phyloP scores from a whole-genome alignment of 805 yeast genomes.

The Spathaspora boniae region DNA sequence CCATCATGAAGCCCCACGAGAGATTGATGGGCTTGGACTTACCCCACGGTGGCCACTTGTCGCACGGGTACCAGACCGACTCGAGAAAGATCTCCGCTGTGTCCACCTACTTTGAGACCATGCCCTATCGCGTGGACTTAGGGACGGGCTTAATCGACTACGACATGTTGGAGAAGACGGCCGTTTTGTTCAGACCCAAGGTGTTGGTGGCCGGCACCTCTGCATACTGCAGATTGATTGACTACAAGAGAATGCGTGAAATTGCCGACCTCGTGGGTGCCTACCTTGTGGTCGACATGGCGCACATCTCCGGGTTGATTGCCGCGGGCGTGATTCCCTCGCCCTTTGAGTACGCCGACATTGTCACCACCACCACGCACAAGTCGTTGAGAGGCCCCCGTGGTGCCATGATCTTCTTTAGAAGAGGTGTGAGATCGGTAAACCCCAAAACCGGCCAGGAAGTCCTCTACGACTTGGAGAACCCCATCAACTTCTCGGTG shows the following conservation, averaged over 20 bases:
- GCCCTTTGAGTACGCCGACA: conserved; percentile 91
- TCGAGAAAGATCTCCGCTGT: conserved; percentile 85
- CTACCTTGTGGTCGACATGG: conserved; percentile 91
- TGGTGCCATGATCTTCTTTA: conserved; percentile 96
- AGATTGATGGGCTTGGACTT: conserved; percentile 96
- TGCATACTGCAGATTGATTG: conserved; percentile 88
- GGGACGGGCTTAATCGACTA: conserved; percentile 90
- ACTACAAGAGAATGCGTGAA: conserved; percentile 84
- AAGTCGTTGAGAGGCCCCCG: conserved; percentile 98
- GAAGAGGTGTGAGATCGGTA: conserved; percentile 86
- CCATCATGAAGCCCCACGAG: conserved; percentile 84
- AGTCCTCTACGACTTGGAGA: conserved; percentile 81
- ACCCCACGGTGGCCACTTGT: conserved; percentile 97
- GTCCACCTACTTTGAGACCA: conserved; percentile 92
- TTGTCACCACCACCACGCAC: conserved; percentile 97
- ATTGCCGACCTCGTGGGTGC: conserved; percentile 94
- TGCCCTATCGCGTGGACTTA: conserved; percentile 92
- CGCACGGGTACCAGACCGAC: conserved; percentile 95
- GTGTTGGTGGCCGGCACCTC: conserved; percentile 95
- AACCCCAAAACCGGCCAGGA: conserved; percentile 81
- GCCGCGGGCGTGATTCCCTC: conserved; percentile 93
- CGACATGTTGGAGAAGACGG: conserved; percentile 79
- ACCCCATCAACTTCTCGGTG: conserved; percentile 90
- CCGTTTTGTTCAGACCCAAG: conserved; percentile 88
- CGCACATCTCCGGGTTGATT: conserved; percentile 93